Percentiles rank a stretch among this genome's conserved stretches.
These are phyloP conservation scores for Babesia caballi DNA, from an alignment of 169 alveolate genomes.

Conservation along the genomic window DNA sequence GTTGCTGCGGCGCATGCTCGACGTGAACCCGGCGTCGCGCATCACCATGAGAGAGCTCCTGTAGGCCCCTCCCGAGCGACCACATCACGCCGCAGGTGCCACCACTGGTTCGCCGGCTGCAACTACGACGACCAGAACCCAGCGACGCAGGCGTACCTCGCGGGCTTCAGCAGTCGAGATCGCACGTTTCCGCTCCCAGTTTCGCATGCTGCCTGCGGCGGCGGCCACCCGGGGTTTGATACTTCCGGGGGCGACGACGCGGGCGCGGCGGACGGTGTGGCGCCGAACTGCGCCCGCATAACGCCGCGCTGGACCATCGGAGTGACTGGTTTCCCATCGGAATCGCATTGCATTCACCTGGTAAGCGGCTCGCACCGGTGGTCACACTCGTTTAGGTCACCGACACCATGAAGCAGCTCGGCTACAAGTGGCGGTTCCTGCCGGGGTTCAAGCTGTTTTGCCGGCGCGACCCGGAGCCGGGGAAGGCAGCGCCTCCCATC, in stretches of 20 bases:
- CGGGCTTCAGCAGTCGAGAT: neutral
- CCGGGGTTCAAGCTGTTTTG: conserved; percentile 36
- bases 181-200: neutral
- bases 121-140: neutral
- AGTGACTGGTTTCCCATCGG: conserved; percentile 37
- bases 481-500: neutral
- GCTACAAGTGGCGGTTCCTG: conserved; percentile 42
- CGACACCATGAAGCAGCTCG: conserved; percentile 3
- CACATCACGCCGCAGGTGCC: neutral
- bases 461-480: neutral
- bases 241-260: conserved; percentile 17
- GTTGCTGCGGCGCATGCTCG: conserved; percentile 51
- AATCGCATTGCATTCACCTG: conserved; percentile 31
- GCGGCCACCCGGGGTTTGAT: neutral
- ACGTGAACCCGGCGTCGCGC: conserved; percentile 55
- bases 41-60: conserved; percentile 51
- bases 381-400: conserved; percentile 11
- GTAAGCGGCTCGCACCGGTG: neutral
- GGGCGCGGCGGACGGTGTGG: conserved; percentile 8
- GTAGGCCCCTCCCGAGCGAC: neutral
- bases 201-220: neutral
- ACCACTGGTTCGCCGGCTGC: conserved; percentile 16
- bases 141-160: neutral
- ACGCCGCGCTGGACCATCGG: conserved; percentile 48
- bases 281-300: conserved; percentile 5